phyloP scores from a whole-genome alignment of 371 early-diverging fungal genomes.

The Syncephalastrum monosporum region DNA sequence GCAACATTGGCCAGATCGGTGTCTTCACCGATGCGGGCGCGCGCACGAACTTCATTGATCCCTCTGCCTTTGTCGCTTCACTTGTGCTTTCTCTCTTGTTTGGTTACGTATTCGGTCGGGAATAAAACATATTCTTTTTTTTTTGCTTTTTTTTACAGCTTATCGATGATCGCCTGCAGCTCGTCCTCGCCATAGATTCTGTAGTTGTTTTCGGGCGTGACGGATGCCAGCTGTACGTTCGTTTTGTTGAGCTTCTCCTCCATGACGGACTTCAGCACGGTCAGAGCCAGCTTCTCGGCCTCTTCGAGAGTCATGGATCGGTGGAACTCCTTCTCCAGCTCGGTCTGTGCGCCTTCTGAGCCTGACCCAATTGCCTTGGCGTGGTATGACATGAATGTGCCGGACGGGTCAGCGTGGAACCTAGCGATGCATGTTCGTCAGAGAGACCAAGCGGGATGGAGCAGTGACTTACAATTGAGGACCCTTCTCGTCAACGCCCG shows the following conservation, averaged over 20 bases:
- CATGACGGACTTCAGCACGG: slow-evolving; percentile 99
- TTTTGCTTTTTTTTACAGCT: slow-evolving; percentile 44
- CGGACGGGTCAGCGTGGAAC: slow-evolving; percentile 95
- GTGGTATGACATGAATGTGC: slow-evolving; percentile 89
- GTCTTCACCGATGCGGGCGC: slow-evolving; percentile 8
- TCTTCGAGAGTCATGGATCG: slow-evolving; percentile 84
- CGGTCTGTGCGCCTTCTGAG: slow-evolving; percentile 98
- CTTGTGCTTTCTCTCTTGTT: slow-evolving; percentile 1
- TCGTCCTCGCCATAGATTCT: slow-evolving; percentile 74
- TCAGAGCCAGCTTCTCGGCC: slow-evolving; percentile 87
- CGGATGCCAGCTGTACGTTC: slow-evolving; percentile 95
- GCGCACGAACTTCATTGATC: neutral
- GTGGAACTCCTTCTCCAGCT: slow-evolving; percentile 95
- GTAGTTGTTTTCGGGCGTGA: slow-evolving; percentile 81
- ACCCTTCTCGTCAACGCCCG: slow-evolving; percentile 96
- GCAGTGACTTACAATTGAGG: slow-evolving; percentile 87
- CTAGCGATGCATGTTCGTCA: slow-evolving; percentile 33
- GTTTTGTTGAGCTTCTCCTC: slow-evolving; percentile 97
- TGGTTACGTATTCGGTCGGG: slow-evolving; percentile 4
- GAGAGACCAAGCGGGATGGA: too few species aligned
- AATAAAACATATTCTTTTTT: slow-evolving; percentile 8
- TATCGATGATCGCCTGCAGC: slow-evolving; percentile 66
- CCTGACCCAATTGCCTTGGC: slow-evolving; percentile 99
- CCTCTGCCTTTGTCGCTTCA: slow-evolving; percentile 2
- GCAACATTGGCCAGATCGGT: slow-evolving; percentile 15